Percentiles rank a stretch among this genome's conserved stretches.
Conservation (phyloP, 495 filamentous ascomycete species). For the Aspergillus wentii region DNA sequence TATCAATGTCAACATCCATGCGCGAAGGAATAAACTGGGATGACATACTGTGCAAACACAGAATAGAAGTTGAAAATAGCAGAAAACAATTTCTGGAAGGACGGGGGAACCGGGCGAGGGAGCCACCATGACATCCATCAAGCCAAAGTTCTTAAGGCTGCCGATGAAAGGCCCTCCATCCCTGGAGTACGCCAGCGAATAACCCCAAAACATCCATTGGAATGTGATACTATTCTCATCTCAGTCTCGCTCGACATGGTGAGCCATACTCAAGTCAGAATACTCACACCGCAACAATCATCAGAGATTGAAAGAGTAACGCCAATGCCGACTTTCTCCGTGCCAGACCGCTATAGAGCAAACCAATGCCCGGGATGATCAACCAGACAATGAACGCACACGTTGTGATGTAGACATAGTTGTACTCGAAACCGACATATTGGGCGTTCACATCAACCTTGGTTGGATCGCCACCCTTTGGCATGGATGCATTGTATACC, state of each 20-base stretch:
- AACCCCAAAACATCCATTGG: conserved; percentile 58
- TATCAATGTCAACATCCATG: conserved; percentile 6
- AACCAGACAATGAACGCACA: conserved; percentile 53
- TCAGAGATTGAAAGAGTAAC: conserved; percentile 54
- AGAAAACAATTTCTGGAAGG: conserved; percentile 54
- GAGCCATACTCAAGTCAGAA: background rate
- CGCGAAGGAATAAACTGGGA: background rate
- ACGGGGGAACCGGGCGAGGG: conserved; percentile 43
- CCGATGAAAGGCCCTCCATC: conserved; percentile 51
- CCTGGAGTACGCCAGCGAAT: conserved; percentile 48
- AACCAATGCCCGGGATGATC: conserved; percentile 55
- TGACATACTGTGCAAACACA: conserved; percentile 47
- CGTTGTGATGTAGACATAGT: conserved; percentile 48
- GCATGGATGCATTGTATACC: conserved; percentile 35
- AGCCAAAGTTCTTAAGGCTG: conserved; percentile 47
- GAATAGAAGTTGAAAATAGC: conserved; percentile 55
- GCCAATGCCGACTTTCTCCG: conserved; percentile 53
- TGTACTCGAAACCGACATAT: conserved; percentile 43
- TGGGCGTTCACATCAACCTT: conserved; percentile 47
- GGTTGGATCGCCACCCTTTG: conserved; percentile 40
- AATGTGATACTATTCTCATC: conserved; percentile 33
- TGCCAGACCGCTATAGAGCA: conserved; percentile 54
- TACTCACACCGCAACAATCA: conserved; percentile 41
- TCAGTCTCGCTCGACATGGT: conserved; percentile 1
- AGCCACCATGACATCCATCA: conserved; percentile 46